Evolutionary conservation across 1,284 basidiomycete genomes (phyloP).

Genomic region (Cystobasidiaceae sp.): DNA sequence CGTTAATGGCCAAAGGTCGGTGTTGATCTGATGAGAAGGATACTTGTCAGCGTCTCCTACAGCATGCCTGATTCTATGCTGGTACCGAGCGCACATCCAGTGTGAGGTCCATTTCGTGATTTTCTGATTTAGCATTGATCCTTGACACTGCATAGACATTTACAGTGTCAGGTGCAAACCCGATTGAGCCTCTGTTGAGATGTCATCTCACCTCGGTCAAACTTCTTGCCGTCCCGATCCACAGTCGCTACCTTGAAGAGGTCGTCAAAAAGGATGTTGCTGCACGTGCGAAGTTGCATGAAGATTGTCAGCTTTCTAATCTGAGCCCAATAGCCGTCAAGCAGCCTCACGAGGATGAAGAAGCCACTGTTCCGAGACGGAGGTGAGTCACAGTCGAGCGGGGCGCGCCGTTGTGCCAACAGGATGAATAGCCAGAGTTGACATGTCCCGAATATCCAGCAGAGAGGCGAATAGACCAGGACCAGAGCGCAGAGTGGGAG

Average conservation of each 20-base stretch:
- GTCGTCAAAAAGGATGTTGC: conserved; percentile 80
- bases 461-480: neutral
- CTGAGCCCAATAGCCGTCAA: neutral
- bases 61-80: neutral
- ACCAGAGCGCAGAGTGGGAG: neutral
- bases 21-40: conserved; percentile 26
- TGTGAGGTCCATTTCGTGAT: conserved; percentile 81
- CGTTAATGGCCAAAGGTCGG: conserved; percentile 47
- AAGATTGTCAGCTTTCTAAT: neutral
- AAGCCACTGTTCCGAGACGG: conserved; percentile 3
- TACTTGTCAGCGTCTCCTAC: neutral
- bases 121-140: conserved; percentile 55
- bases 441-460: too few species aligned
- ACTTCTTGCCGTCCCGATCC: conserved; percentile 92
- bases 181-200: neutral
- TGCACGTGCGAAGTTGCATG: conserved; percentile 16
- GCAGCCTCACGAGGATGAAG: conserved; percentile 21
- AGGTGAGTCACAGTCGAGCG: too few species aligned
- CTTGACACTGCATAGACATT: conserved; percentile 63
- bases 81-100: conserved; percentile 55
- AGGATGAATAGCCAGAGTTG: too few species aligned
- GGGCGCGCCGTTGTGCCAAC: too few species aligned
- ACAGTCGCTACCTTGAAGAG: conserved; percentile 78
- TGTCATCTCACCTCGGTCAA: conserved; percentile 72
- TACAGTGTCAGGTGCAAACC: conserved; percentile 4